Conservation (phyloP, 371 early-diverging fungal genomes). For the Nematocida ironsii region DNA sequence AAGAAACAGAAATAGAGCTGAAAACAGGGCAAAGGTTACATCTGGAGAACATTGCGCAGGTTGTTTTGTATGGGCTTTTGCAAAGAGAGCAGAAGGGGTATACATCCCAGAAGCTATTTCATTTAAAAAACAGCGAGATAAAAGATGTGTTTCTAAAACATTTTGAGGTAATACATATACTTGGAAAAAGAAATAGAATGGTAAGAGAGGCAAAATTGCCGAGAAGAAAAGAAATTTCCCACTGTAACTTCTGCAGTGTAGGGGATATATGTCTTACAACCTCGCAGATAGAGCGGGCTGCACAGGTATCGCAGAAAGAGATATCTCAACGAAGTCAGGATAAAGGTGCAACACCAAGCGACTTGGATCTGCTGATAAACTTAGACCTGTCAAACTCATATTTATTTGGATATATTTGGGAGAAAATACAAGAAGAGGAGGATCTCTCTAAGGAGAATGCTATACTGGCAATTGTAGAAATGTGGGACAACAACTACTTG, state of each 20-base stretch:
- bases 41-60: slow-evolving; percentile 33
- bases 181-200: slow-evolving; percentile 21
- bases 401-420: slow-evolving; percentile 38
- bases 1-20: slow-evolving; percentile 49
- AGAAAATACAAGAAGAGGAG: slow-evolving; percentile 39
- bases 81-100: slow-evolving; percentile 32
- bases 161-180: slow-evolving; percentile 17
- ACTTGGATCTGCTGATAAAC: neutral
- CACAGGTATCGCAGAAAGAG: neutral
- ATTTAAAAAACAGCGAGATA: neutral
- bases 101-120: slow-evolving; percentile 30
- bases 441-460: neutral
- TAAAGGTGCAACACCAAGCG: neutral
- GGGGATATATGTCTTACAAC: slow-evolving; percentile 9
- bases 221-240: slow-evolving; percentile 20
- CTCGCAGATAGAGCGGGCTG: slow-evolving; percentile 34
- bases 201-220: slow-evolving; percentile 7
- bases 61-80: slow-evolving; percentile 42
- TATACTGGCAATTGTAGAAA: neutral
- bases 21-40: slow-evolving; percentile 46
- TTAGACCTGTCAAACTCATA: slow-evolving; percentile 1
- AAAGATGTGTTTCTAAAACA: slow-evolving; percentile 25
- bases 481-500: slow-evolving; percentile 30
- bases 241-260: slow-evolving; percentile 19
- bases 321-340: neutral